Conservation (phyloP, 2,329 filamentous ascomycete species). For the Leptographium radiaticola region DNA sequence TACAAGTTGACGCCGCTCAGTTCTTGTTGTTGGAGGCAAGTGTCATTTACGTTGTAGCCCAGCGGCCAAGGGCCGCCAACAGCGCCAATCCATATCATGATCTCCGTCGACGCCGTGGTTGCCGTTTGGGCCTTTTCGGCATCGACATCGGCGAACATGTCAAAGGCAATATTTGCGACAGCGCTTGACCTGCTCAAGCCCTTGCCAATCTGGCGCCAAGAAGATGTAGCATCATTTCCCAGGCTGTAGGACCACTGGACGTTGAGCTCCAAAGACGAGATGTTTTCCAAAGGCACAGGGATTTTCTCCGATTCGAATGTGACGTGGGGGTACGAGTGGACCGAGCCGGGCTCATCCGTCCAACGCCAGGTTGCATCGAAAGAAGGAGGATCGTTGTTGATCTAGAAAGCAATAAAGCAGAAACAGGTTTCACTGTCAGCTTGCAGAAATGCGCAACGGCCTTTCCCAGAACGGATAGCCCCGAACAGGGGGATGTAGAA, state of each 20-base stretch:
- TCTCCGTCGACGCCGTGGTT: not conserved
- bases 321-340: slow-evolving; percentile 4
- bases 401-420: not conserved
- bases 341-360: not conserved
- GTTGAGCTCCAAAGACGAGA: not conserved
- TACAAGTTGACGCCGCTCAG: not conserved
- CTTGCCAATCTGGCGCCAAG: not conserved
- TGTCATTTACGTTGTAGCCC: not conserved
- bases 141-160: slow-evolving; percentile 2
- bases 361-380: slow-evolving; percentile 4
- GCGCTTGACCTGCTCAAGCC: not conserved
- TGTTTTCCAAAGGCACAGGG: not conserved
- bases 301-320: not conserved
- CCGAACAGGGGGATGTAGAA: not conserved
- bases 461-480: not conserved
- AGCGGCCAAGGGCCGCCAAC: not conserved
- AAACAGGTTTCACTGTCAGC: not conserved
- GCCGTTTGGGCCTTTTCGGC: not conserved
- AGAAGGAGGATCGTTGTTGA: not conserved
- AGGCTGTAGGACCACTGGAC: not conserved
- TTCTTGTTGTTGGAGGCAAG: not conserved
- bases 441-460: not conserved
- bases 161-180: slow-evolving; percentile 3
- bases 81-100: slow-evolving; percentile 4
- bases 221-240: not conserved